Conservation (phyloP, 2,329 filamentous ascomycete species). For the Fusarium papillatum region DNA sequence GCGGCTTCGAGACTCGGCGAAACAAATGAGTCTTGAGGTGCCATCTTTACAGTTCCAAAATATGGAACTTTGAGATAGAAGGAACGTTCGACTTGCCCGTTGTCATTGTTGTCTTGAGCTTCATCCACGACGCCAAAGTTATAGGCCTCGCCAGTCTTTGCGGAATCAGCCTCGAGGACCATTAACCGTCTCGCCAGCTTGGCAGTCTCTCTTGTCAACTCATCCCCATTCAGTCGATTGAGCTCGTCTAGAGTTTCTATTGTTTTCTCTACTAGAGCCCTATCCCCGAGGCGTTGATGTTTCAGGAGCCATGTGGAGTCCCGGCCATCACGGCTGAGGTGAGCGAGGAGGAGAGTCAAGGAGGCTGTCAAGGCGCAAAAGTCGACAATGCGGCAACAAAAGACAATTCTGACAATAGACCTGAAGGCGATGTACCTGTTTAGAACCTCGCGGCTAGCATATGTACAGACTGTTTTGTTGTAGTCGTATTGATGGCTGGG, state of each 20-base stretch:
- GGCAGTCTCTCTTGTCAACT: neutral
- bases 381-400: neutral
- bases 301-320: neutral
- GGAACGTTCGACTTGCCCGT: neutral
- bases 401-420: neutral
- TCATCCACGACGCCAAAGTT: neutral
- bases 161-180: neutral
- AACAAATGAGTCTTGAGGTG: neutral
- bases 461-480: neutral
- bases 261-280: neutral
- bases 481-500: neutral
- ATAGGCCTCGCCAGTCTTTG: neutral
- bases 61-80: neutral
- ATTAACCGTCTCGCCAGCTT: neutral
- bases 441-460: neutral
- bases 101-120: neutral
- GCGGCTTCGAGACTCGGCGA: neutral
- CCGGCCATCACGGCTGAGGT: neutral
- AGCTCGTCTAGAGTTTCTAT: neutral
- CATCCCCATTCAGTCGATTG: neutral
- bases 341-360: neutral
- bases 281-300: neutral
- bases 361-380: neutral
- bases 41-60: neutral
- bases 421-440: neutral